Base-by-base conservation (phyloP, 225 moss, liverwort and hornwort genomes). In the Antitrichia curtipendula region DNA sequence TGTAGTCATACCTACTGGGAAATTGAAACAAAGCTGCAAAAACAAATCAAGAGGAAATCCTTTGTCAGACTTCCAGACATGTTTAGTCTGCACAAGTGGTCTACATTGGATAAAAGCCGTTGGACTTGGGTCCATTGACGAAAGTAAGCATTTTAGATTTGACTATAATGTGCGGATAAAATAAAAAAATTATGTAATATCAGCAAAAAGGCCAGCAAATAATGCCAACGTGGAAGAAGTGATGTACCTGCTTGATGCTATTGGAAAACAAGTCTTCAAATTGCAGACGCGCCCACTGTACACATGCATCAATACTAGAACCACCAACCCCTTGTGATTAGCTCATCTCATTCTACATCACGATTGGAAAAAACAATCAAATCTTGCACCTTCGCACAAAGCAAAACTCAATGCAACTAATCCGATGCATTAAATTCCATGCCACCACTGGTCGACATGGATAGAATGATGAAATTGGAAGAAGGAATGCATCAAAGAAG, bases 231-330 rank as follows among this genome's bases (percentile, higher is more conserved):
- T 66, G 16, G 49, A 69, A 54, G 53, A 82, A 85, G 75, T 71
- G 62, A 88, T 73, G 62, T 83, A 96, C 96, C 96, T 96, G 99
- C 94, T 97, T 97, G 68, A 99, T 99, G 80, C 83, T 94, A 93
- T 96, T 97, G 68, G 88, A 90, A 89, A 99, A 99, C 43, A 99
- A 88, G 53, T 99, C 97, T 92, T 97, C 99, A 90, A 99, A 99
- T 92, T 99, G 99, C 81, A 95, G 88, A 57, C 99, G 99, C 21
- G 97, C 99, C 99, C 99, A 99, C 90, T 97, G 94, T 63, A 99
- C 95, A 94, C 99, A 99, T 41, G 97, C 93, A 84, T 97, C 99
- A 89, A 99, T 96, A 90, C 99, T 96, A 80, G 80, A 84, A 84
- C 86, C 81, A 80, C 84, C 78, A 90, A 60, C n/a, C 68, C 78